A percentile compares a stretch with the other conserved stretches of the same genome.
phyloP scores from a whole-genome alignment of 2,329 filamentous ascomycete genomes.

The Calonectria hongkongensis region DNA sequence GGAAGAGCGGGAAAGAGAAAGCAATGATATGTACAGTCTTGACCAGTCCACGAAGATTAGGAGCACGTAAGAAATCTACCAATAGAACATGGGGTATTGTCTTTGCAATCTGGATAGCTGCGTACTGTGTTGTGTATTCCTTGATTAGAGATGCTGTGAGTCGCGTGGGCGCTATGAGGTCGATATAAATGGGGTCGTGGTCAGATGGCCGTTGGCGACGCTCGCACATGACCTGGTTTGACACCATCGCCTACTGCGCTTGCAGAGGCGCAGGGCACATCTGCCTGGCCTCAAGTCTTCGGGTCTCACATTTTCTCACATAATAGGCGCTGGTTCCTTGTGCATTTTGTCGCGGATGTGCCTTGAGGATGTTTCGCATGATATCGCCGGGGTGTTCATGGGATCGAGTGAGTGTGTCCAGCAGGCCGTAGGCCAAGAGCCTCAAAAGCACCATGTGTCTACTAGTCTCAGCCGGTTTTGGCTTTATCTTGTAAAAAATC shows the following conservation, averaged over 20 bases:
- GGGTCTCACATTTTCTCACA: constrained; percentile 33
- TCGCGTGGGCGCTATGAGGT: constrained; percentile 45
- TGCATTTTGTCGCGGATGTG: constrained; percentile 37
- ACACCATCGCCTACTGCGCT: constrained; percentile 41
- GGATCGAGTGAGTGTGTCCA: constrained; percentile 30
- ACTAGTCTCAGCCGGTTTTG: neutral
- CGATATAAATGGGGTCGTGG: constrained; percentile 37
- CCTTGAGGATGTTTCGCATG: constrained; percentile 48
- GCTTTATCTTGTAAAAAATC: neutral
- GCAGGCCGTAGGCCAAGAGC: neutral
- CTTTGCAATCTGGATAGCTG: constrained; percentile 20
- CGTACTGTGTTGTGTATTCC: neutral
- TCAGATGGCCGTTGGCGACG: constrained; percentile 46
- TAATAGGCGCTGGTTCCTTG: neutral
- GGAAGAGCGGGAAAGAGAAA: constrained; percentile 57
- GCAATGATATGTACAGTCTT: constrained; percentile 56
- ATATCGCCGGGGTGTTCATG: constrained; percentile 47
- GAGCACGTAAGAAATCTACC: constrained; percentile 46
- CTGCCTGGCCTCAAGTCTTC: constrained; percentile 47
- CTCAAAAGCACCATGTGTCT: constrained; percentile 44
- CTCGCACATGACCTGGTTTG: constrained; percentile 49
- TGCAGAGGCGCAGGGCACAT: constrained; percentile 49
- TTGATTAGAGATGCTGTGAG: constrained; percentile 34
- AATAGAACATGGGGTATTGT: constrained; percentile 48
- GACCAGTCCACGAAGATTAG: constrained; percentile 51